Base-by-base conservation (phyloP, 1,284 basidiomycete species). In the Singerocomus inundabilis region DNA sequence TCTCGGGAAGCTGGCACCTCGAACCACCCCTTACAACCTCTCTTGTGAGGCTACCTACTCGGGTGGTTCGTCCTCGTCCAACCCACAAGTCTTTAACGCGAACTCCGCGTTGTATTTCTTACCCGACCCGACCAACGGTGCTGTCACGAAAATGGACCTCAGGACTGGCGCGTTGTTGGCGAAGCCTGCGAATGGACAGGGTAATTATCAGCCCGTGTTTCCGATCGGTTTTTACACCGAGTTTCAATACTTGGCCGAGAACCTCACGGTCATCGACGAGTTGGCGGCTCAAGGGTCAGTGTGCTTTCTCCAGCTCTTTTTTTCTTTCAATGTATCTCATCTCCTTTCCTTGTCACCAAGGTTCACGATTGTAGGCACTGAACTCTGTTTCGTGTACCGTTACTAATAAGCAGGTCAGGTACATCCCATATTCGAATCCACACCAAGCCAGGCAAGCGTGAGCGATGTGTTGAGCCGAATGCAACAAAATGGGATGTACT, bases 191-290 rank as follows among this genome's bases (percentile, higher is more conserved):
- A 71, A 65, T 48, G 80, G 79, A 12, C 68, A 69, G 41, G 72
- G 71, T 1, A 58, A 62, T 6, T 88, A 81, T 61, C 73, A 77
- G 34, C 75, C 81, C 0, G 72, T 90, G 1, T 79, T 88, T 45
- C 84, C 87, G 0, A 76, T 88, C 46, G 88, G 88, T 3, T 90
- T 85, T 62, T 90, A 88, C 60, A 88, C 86, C 0, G 70, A 73
- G 35, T 89, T 86, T 51, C 74, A 75, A 45, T 88, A 87, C 58
- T 64, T 89, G 40, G 74, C 74, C 3, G 58, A 66, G 8, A 81
- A 88, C 63, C 59, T 85, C 21, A 76, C 78, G 0, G 64, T 80
- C 16, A 66, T 85, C 21, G 75, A 84, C 42, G 75, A 78, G 43
- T 67, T 88, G 57, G 80, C 79, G 49, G 63, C 70, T 2, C 77